Percentiles rank a stretch among this genome's conserved stretches.
Evolutionary conservation across 1,284 basidiomycete species (phyloP).

Genomic region (Cryptococcus sp.): DNA sequence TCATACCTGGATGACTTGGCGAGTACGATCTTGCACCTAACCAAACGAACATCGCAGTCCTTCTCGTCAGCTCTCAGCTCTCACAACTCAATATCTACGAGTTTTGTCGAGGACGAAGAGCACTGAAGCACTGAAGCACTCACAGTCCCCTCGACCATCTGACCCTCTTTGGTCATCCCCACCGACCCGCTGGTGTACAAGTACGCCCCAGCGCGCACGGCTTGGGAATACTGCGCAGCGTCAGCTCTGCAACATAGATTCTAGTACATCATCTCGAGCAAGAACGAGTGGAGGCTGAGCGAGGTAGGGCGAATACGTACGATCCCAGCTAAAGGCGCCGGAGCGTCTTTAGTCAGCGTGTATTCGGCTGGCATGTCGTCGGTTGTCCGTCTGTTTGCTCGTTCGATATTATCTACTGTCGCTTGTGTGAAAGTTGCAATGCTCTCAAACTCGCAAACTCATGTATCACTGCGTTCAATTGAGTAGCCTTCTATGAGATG

Average conservation of each 20-base stretch:
- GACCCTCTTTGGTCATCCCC: constrained; percentile 43
- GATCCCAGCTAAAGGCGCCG: constrained; percentile 43
- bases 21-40: constrained; percentile 42
- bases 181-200: constrained; percentile 47
- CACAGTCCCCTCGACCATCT: constrained; percentile 47
- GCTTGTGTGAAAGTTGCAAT: too few relatives aligned
- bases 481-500: too few relatives aligned
- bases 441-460: too few relatives aligned
- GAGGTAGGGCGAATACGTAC: constrained; percentile 21
- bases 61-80: too few relatives aligned
- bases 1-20: constrained; percentile 42
- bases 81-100: too few relatives aligned
- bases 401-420: too few relatives aligned
- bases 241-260: neutral
- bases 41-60: neutral
- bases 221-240: constrained; percentile 43
- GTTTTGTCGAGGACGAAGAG: too few relatives aligned
- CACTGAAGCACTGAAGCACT: constrained; percentile 6
- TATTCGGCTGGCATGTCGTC: constrained; percentile 36
- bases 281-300: neutral
- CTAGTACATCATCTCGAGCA: neutral
- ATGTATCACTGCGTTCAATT: too few relatives aligned
- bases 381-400: neutral
- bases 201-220: constrained; percentile 44
- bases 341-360: constrained; percentile 42